Percentiles rank a stretch among this genome's conserved stretches.
phyloP scores from a whole-genome alignment of 805 yeast species.

The Metschnikowia baotianmanensis region DNA sequence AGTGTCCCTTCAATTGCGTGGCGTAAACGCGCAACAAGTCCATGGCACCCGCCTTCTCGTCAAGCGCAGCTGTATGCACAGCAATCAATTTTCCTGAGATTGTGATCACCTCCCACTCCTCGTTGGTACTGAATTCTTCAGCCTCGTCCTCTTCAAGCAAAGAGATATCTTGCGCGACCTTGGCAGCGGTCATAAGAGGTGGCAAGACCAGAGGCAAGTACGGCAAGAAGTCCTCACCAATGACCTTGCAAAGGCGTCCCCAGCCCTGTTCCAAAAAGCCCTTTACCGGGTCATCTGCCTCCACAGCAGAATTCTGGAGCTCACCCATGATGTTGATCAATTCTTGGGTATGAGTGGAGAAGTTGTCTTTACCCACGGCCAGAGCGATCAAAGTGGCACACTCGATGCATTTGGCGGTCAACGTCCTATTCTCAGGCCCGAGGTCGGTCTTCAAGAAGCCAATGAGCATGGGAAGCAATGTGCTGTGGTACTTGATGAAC shows the following conservation, averaged over 20 bases:
- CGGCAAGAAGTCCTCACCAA: slow-evolving; percentile 84
- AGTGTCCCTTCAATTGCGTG: slow-evolving; percentile 74
- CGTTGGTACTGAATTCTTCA: slow-evolving; percentile 76
- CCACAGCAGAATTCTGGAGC: slow-evolving; percentile 59
- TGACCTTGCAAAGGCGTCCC: slow-evolving; percentile 86
- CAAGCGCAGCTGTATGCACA: slow-evolving; percentile 89
- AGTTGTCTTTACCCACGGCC: slow-evolving; percentile 93
- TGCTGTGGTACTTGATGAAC: slow-evolving; percentile 88
- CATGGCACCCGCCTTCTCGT: slow-evolving; percentile 91
- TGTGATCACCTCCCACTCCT: slow-evolving; percentile 94
- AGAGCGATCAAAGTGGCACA: slow-evolving; percentile 91
- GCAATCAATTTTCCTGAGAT: slow-evolving; percentile 91
- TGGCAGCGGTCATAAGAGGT: slow-evolving; percentile 82
- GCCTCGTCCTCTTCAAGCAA: slow-evolving; percentile 86
- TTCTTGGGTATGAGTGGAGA: slow-evolving; percentile 70
- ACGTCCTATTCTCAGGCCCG: slow-evolving; percentile 71
- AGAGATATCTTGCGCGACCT: slow-evolving; percentile 84
- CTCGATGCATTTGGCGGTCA: slow-evolving; percentile 93
- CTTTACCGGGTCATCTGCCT: slow-evolving; percentile 84
- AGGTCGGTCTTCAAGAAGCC: slow-evolving; percentile 76
- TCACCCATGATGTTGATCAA: slow-evolving; percentile 67
- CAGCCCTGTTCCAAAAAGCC: slow-evolving; percentile 91
- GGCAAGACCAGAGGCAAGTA: slow-evolving; percentile 83
- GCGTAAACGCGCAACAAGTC: slow-evolving; percentile 85
- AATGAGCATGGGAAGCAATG: slow-evolving; percentile 85